Evolutionary conservation across 306 rosid genomes (phyloP).

Genomic region (Lathyrus sativus): DNA sequence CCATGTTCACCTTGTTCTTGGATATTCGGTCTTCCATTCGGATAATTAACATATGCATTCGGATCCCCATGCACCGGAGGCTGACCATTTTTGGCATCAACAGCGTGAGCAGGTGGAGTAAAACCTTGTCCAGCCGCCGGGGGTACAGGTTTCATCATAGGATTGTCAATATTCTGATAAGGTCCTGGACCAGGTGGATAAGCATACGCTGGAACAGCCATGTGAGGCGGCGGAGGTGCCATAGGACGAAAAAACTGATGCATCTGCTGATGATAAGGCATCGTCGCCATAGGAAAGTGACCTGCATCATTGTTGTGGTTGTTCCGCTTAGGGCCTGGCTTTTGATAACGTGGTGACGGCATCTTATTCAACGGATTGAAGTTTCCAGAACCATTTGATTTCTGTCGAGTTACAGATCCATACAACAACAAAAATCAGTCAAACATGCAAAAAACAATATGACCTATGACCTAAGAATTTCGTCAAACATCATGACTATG

Average conservation of each 20-base stretch:
- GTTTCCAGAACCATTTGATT: conserved; percentile 66
- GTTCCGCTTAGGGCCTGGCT: conserved; percentile 60
- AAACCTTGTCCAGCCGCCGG: conserved; percentile 63
- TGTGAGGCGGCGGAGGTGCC: conserved; percentile 66
- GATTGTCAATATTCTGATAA: conserved; percentile 59
- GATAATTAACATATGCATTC: conserved; percentile 56
- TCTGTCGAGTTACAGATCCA: conserved; percentile 55
- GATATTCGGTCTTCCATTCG: conserved; percentile 66
- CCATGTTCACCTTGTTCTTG: conserved; percentile 66
- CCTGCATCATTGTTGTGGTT: conserved; percentile 50
- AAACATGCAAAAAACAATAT: conserved; percentile 1
- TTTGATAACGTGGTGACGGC: conserved; percentile 66
- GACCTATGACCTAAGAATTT: neutral
- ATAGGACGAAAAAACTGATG: conserved; percentile 61
- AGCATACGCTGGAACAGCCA: conserved; percentile 70
- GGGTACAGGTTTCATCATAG: conserved; percentile 59
- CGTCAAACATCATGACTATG: neutral
- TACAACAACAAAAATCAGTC: conserved; percentile 13
- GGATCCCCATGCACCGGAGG: conserved; percentile 66
- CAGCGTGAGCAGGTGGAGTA: conserved; percentile 52
- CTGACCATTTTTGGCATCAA: conserved; percentile 53
- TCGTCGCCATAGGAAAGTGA: conserved; percentile 54
- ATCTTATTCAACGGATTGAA: conserved; percentile 50
- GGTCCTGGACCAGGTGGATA: conserved; percentile 67
- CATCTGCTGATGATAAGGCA: conserved; percentile 60